Evolutionary conservation across 768 basidiomycete genomes (phyloP).

Genomic region (Nevesoporus exiguus): DNA sequence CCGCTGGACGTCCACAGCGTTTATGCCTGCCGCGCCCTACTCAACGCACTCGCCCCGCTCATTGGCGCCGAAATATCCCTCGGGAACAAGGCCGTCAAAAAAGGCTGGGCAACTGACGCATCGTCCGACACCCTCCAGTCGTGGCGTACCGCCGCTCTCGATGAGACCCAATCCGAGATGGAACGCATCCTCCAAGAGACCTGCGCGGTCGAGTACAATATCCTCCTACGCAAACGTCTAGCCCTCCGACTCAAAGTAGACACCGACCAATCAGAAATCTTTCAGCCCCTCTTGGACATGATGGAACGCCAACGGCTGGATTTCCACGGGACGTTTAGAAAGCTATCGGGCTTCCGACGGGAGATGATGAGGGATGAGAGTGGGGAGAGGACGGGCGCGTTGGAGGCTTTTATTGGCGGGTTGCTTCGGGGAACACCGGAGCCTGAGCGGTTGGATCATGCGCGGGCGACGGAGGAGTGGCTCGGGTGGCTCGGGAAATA

Average conservation of each 20-base stretch:
- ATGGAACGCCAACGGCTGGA: conserved; percentile 77
- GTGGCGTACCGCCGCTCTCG: conserved; percentile 59
- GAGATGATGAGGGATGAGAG: conserved; percentile 21
- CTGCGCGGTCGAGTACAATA: conserved; percentile 61
- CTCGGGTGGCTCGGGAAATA: conserved; percentile 63
- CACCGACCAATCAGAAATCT: conserved; percentile 57
- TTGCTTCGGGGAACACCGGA: conserved; percentile 50
- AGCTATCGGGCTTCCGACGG: conserved; percentile 60
- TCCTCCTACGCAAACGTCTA: conserved; percentile 77
- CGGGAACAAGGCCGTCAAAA: conserved; percentile 42
- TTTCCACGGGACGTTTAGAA: conserved; percentile 83
- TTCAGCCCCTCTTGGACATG: conserved; percentile 68
- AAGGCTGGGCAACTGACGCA: conserved; percentile 62
- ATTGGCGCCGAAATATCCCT: conserved; percentile 75
- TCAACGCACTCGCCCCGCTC: conserved; percentile 77
- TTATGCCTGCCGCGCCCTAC: conserved; percentile 75
- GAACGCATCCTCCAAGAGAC: conserved; percentile 57
- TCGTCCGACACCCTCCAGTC: conserved; percentile 51
- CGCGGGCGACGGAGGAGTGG: conserved; percentile 50
- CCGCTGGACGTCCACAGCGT: conserved; percentile 40
- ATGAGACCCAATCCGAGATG: conserved; percentile 55
- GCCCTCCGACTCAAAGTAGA: conserved; percentile 58
- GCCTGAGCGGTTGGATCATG: conserved; percentile 41
- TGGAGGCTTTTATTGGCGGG: conserved; percentile 42
- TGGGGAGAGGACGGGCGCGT: conserved; percentile 6